These are phyloP conservation scores for Beauveria sp. DNA, from an alignment of 2,329 filamentous ascomycete species.

Conservation along the genomic window DNA sequence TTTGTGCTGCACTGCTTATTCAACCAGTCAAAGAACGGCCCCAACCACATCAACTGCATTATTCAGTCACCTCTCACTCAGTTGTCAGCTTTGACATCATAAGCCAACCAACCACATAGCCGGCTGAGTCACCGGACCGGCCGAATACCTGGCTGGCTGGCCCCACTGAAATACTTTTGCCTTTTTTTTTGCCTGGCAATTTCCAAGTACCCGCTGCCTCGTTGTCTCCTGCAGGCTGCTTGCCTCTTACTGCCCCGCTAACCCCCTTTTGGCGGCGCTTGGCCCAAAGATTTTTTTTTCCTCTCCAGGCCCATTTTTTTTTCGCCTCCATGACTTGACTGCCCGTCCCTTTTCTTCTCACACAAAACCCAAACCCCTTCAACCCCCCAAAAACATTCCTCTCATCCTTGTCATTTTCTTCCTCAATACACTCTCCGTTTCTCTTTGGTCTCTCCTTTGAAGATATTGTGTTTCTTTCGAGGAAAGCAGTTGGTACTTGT, in stretches of 20 bases:
- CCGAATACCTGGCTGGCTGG: background rate
- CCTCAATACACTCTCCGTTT: conserved; percentile 24
- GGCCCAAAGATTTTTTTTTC: conserved; percentile 11
- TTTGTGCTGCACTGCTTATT: background rate
- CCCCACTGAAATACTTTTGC: background rate
- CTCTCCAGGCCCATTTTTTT: conserved; percentile 18
- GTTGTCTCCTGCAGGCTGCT: background rate
- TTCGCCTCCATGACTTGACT: conserved; percentile 18
- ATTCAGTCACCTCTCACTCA: background rate
- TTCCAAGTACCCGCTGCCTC: background rate
- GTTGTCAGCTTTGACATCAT: background rate
- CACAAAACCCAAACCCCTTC: conserved; percentile 24
- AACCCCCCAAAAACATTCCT: conserved; percentile 13
- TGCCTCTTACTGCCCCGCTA: conserved; percentile 8
- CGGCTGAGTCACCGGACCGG: background rate
- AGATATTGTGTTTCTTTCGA: conserved; percentile 38
- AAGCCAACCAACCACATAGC: background rate
- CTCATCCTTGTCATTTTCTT: conserved; percentile 23
- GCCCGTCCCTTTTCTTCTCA: conserved; percentile 14
- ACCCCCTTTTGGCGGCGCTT: conserved; percentile 10
- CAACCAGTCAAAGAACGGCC: background rate
- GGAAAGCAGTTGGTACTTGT: conserved; percentile 28
- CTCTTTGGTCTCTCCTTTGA: conserved; percentile 41
- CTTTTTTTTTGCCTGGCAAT: background rate
- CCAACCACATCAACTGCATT: background rate